These are phyloP conservation scores for Cladochytrium tenue DNA, from an alignment of 371 early-diverging fungal species.

Conservation along the genomic window DNA sequence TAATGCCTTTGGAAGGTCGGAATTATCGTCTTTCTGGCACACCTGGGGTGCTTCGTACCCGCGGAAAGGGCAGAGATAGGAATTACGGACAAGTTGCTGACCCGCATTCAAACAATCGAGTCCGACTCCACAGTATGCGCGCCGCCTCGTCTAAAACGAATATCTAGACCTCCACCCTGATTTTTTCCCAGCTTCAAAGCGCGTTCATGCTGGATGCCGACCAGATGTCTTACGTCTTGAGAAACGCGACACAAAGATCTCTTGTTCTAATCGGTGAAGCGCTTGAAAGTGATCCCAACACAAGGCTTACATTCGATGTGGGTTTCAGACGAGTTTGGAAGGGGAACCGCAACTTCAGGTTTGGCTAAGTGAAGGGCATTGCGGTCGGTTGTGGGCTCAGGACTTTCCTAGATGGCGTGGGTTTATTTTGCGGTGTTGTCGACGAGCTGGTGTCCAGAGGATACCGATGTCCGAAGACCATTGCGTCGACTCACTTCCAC, in stretches of 20 bases:
- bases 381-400: background rate
- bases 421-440: slow-evolving; percentile 60
- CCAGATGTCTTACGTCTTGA: slow-evolving; percentile 61
- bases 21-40: slow-evolving; percentile 74
- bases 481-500: slow-evolving; percentile 70
- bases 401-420: slow-evolving; percentile 55
- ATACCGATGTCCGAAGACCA: slow-evolving; percentile 36
- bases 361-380: background rate
- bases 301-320: background rate
- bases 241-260: slow-evolving; percentile 40
- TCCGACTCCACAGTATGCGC: slow-evolving; percentile 36
- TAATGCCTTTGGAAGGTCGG: slow-evolving; percentile 66
- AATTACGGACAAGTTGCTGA: slow-evolving; percentile 59
- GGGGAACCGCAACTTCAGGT: slow-evolving; percentile 43
- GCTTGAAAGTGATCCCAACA: background rate
- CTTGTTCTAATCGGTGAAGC: slow-evolving; percentile 53
- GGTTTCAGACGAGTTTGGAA: slow-evolving; percentile 69
- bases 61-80: slow-evolving; percentile 54
- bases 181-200: slow-evolving; percentile 57
- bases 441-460: slow-evolving; percentile 49
- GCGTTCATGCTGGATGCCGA: slow-evolving; percentile 72
- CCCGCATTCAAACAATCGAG: slow-evolving; percentile 54
- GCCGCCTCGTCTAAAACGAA: background rate
- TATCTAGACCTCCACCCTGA: background rate
- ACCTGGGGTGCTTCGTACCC: slow-evolving; percentile 77